Base-by-base conservation (phyloP, 352 stramenopile genomes). In the Nothophytophthora sp. region DNA sequence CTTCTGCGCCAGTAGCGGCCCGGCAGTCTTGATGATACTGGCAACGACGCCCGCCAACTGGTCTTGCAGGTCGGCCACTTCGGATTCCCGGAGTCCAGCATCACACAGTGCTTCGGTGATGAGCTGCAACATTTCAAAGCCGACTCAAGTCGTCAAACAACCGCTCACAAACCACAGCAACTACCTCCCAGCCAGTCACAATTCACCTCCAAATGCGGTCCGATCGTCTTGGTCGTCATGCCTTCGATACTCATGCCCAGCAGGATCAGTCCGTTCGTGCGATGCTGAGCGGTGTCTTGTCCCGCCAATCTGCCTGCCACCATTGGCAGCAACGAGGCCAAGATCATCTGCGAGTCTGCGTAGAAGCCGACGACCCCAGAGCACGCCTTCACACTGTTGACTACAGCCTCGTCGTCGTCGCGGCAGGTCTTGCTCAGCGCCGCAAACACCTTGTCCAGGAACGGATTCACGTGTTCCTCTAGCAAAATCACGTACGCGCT, bases 191-290 rank as follows among this genome's bases (percentile, higher is more conserved):
- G n/a, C n/a, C n/a, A n/a, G n/a, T n/a, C n/a, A n/a, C n/a, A n/a
- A n/a, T n/a, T 35, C 58, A 86, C 73, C 51, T 87, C 71, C 29
- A 94, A 42, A 45, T 94, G 75, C 32, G 65, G 51, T 22, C 60
- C 61, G 24, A 91, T 88, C 7, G 68, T 89, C 15, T 70, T 61
- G 9, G 61, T 30, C 12, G 70, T 69, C 81, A 95, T 95, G 43
- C 84, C 84, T 60, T 81, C 76, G 30, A 95, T 81, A 42, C 76
- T 91, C 81, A 95, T 90, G 25, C 73, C 63, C 19, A 95, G 58
- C 19, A 95, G 40, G 32, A 90, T 83, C 27, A 95, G 55, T 3
- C 81, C 84, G 45, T 90, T 91, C 18, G 70, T 92, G 25, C 84
- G 80, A 52, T 95, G 78, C 41, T 86, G 81, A 7, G 80, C 67